Conservation (phyloP, 805 yeast species). For the Lachancea fermentati region DNA sequence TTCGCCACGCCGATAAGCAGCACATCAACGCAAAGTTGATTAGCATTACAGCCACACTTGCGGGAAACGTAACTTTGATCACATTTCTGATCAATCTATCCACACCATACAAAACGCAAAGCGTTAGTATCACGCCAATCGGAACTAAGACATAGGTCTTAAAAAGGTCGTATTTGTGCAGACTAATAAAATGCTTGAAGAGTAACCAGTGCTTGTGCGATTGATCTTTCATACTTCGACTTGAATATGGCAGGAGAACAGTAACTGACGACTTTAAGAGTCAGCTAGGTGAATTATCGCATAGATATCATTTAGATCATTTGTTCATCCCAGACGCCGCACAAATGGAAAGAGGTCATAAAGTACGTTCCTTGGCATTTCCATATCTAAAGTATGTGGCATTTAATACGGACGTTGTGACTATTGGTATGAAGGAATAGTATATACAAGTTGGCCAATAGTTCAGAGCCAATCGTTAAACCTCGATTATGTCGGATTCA, state of each 20-base stretch:
- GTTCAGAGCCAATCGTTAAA: slow-evolving; percentile 4
- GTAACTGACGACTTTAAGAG: neutral
- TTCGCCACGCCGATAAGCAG: slow-evolving; percentile 13
- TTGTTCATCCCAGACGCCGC: too few relatives aligned
- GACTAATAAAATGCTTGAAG: slow-evolving; percentile 11
- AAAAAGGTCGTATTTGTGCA: slow-evolving; percentile 10
- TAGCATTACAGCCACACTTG: slow-evolving; percentile 23
- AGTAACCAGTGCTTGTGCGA: slow-evolving; percentile 9
- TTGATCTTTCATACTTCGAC: neutral
- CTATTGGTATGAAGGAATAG: neutral
- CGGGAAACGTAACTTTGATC: slow-evolving; percentile 18
- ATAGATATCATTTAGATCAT: too few relatives aligned
- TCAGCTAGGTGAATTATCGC: too few relatives aligned
- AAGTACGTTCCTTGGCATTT: neutral
- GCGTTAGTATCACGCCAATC: slow-evolving; percentile 14
- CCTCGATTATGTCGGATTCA: slow-evolving; percentile 35
- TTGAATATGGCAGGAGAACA: too few relatives aligned
- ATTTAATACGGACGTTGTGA: too few relatives aligned
- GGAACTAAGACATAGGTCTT: slow-evolving; percentile 19
- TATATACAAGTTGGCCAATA: slow-evolving; percentile 1
- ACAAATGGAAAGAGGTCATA: neutral
- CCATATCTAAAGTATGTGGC: neutral
- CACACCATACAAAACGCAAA: slow-evolving; percentile 20
- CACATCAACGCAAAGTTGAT: slow-evolving; percentile 20
- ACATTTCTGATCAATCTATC: slow-evolving; percentile 16